Conservation (phyloP, 441 rosid genomes). For the Theobroma grandiflorum region DNA sequence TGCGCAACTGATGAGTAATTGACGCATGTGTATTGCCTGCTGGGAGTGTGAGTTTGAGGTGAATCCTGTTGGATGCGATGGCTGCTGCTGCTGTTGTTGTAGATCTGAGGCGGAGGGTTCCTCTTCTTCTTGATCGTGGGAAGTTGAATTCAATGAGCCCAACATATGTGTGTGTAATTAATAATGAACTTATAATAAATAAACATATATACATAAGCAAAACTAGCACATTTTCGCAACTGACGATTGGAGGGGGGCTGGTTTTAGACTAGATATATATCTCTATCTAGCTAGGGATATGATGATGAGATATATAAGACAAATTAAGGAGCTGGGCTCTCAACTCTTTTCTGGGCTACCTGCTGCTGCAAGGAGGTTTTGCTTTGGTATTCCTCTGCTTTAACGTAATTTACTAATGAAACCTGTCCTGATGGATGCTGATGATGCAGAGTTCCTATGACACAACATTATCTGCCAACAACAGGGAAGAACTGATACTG, state of each 20-base stretch:
- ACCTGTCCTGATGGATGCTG: not conserved
- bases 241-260: not conserved
- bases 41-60: conserved; percentile 14
- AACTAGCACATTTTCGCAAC: conserved; percentile 7
- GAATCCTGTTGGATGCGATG: not conserved
- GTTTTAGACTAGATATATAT: conserved; percentile 7
- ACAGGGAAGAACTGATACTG: conserved; percentile 24
- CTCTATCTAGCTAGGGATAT: not conserved
- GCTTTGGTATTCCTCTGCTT: not conserved
- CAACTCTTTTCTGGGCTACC: not conserved
- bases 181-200: not conserved
- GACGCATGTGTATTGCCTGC: conserved; percentile 64
- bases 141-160: conserved; percentile 37
- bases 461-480: conserved; percentile 22
- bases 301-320: not conserved
- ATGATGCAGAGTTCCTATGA: conserved; percentile 12
- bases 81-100: conserved; percentile 17
- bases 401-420: not conserved
- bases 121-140: conserved; percentile 43
- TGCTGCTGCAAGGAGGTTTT: not conserved
- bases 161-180: conserved; percentile 29
- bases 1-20: conserved; percentile 71
- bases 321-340: not conserved
- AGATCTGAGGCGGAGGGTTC: conserved; percentile 40
- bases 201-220: not conserved